A percentile compares a stretch with the other conserved stretches of the same genome.
Evolutionary conservation across 2,329 filamentous ascomycete species (phyloP).

Genomic region (Lasiodiplodia sp.): DNA sequence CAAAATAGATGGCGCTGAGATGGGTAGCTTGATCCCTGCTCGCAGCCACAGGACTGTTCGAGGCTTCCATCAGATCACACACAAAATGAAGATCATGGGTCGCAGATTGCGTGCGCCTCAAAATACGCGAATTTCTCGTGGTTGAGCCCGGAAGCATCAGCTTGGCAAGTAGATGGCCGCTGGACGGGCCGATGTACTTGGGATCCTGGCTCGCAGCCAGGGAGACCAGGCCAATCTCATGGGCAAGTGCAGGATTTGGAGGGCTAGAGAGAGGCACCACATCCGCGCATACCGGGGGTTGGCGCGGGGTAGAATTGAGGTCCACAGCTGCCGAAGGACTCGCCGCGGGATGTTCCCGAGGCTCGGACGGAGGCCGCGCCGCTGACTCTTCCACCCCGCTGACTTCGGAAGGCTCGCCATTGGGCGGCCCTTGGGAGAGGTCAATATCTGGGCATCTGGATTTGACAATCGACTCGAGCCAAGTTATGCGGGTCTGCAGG

Average conservation of each 20-base stretch:
- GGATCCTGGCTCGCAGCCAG: slow-evolving; percentile 57
- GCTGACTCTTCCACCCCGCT: neutral
- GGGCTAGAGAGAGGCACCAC: neutral
- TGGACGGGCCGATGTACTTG: slow-evolving; percentile 63
- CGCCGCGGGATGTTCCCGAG: neutral
- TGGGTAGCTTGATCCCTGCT: slow-evolving; percentile 49
- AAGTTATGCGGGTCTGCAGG: slow-evolving; percentile 30
- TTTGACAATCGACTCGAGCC: slow-evolving; percentile 33
- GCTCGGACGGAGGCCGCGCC: no score
- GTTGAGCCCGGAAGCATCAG: slow-evolving; percentile 54
- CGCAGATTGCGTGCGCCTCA: slow-evolving; percentile 10
- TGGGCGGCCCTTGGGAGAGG: neutral
- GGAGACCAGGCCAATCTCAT: slow-evolving; percentile 63
- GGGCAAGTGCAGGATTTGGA: slow-evolving; percentile 42
- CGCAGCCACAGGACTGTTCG: slow-evolving; percentile 35
- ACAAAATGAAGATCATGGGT: neutral
- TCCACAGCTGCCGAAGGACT: neutral
- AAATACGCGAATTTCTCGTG: slow-evolving; percentile 30
- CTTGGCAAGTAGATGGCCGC: slow-evolving; percentile 62
- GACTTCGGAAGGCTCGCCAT: neutral
- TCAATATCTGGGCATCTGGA: slow-evolving; percentile 32
- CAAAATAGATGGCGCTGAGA: slow-evolving; percentile 57
- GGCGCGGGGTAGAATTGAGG: neutral
- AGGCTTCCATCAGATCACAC: neutral
- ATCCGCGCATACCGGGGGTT: neutral